Base-by-base conservation (phyloP, 345 rosid genomes). In the Anacardium occidentale region DNA sequence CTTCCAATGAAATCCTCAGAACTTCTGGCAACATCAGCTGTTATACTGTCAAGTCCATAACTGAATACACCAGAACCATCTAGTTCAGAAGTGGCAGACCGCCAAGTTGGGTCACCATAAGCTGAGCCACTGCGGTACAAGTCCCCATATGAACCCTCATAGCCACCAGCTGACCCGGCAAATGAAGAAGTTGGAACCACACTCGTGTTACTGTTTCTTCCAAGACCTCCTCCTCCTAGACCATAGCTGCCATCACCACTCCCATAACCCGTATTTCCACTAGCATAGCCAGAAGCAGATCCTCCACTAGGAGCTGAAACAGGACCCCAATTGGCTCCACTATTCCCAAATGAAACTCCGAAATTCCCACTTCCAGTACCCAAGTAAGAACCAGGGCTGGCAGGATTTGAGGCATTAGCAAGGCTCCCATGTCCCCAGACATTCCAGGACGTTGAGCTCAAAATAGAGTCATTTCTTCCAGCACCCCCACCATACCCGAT, bases 401-500 rank as follows among this genome's bases (percentile, higher is more conserved):
- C 80, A 58, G 84, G 80, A 74, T 82, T 81, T n/a, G 80, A 18
- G 20, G 73, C 79, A 77, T 63, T 74, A 64, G 59, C 78, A 54
- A 85, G 81, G 64, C 87, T 77, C 61, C 91, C 88, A 83, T 81
- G 90, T 83, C 94, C 98, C 98, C 98, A 92, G 58, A 92, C 83
- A 79, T 85, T 90, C 62, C 93, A 80, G 70, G 83, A 70, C 70
- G 78, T 74, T 54, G 88, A 78, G 80, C 85, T 88, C 71, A 89
- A 82, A 77, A 80, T 80, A 65, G 93, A 82, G 71, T 86, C 85
- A 37, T 74, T 86, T 68, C 92, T 87, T 73, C 91, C 83, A 69
- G 69, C 76, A 53, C 84, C 86, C 0, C 64, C 79, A 24, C 78
- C 79, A 75, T 81, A 88, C 40, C 96, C 94, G 22, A 95, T 81